Base-by-base conservation (phyloP, 345 rosid species). In the Hibiscus mutabilis region DNA sequence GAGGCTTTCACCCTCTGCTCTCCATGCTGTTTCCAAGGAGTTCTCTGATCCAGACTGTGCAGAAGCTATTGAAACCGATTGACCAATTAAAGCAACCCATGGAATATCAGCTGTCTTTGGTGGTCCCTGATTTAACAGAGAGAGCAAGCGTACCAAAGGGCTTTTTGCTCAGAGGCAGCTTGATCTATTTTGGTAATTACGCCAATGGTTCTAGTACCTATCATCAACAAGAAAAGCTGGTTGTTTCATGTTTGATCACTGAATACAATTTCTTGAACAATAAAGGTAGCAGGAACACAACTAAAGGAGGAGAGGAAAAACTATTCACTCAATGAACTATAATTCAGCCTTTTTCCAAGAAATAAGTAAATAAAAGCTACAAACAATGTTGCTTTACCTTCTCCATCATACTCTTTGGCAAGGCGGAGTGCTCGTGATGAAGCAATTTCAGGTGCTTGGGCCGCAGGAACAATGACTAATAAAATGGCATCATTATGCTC, bases 161-260 rank as follows among this genome's bases (percentile, higher is more conserved):
- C 87, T 85, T 90, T 85, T 59, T 73, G 74, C 59, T 87, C 91
- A 35, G 84, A 75, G 78, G 89, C 87, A 51, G 90, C 96, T 84
- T 87, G 97, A 82, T 93, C 99, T 81, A 95, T 90, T 83, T 95
- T 94, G 79, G 96, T 90, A 68, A 94, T 94, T 66, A 92, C 84
- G 37, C 99, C 99, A 71, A 95, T 71, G 12, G 97, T 95, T 82
- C 99, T 90, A 33, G 99, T 95, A 75, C 99, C 97, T 95, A 66
- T 11, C 59, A 67, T 60, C 5, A 31, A n/a, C 19, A 31, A 16
- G 62, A 31, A n/a, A 75, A 69, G 21, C 13, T 47, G 72, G 11
- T 21, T 24, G 58, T 22, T 70, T 58, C 51, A 25, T 24, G 58
- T 22, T 70, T 58, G 51, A 25, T 24, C 37, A 61, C 14, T 18